Base-by-base conservation (phyloP, 768 basidiomycete species). In the Boletus coccyginus region DNA sequence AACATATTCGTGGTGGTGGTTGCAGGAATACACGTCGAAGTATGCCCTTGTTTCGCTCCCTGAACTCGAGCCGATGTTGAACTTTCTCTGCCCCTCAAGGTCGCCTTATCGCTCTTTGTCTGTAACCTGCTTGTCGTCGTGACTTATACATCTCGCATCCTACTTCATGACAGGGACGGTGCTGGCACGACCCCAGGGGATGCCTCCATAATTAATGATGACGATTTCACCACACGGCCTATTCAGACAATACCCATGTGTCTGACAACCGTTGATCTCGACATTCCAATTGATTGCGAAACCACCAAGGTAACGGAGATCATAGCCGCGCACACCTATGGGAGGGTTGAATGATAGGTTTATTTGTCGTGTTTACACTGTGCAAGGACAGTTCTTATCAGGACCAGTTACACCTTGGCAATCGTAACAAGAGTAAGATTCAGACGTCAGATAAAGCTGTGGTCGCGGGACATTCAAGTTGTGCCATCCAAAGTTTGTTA, bases 41-140 rank as follows among this genome's bases (percentile, higher is more conserved):
- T 66, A 19, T 29, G 61, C 42, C 27, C 27, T 21, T 36, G 3
- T 29, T 35, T 31, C 42, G 16, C 29, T 31, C 24, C 14, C 27
- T 10, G 16, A 21, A 32, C 13, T 13, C 12, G 7, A 36, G 35
- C 13, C 11, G 13, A 14, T 43, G 8, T 46, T 50, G 29, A 61
- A 38, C 31, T 32, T 17, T 12, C 31, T 11, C 17, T 11, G 3
- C 16, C 19, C 13, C 19, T 4, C 7, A 48, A 67, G 66, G 16
- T 67, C 13, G 55, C 56, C 8, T 40, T 63, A 2, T 60, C 65
- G 4, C 31, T 62, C 27, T 36, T 62, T 16, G 65, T 64, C 36
- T 67, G 65, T 19, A 67, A 67, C 33, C 14, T 67, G 21, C 53
- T 67, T n/a, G 65, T 67, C 27, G 52, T 58, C 43, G 65, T 66